These are phyloP conservation scores for Ophiostoma fasciatum DNA, from an alignment of 2,329 filamentous ascomycete species.

Conservation along the genomic window DNA sequence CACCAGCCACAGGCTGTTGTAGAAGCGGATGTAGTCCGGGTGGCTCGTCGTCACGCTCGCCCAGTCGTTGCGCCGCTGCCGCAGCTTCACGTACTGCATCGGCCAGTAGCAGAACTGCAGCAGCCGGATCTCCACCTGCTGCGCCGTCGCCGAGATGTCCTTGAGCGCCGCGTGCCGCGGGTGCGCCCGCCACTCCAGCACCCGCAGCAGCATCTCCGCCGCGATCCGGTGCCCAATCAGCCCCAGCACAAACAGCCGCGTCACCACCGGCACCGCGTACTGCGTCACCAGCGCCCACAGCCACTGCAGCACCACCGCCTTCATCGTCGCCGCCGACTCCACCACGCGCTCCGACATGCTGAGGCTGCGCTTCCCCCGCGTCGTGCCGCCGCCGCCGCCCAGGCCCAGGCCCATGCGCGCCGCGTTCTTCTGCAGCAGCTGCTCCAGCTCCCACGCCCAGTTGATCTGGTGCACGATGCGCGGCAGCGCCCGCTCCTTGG, in stretches of 20 bases:
- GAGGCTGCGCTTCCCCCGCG: conserved; percentile 65
- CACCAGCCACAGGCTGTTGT: conserved; percentile 96
- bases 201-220: conserved; percentile 61
- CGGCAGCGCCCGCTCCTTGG: conserved; percentile 67
- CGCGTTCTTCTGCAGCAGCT: conserved; percentile 77
- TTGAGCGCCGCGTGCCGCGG: conserved; percentile 76
- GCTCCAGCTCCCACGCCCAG: conserved; percentile 81
- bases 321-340: conserved; percentile 77
- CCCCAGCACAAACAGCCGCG: conserved; percentile 57
- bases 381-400: too few species aligned
- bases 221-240: conserved; percentile 67
- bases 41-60: conserved; percentile 90
- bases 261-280: conserved; percentile 67
- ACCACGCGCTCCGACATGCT: conserved; percentile 92
- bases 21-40: conserved; percentile 96
- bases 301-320: conserved; percentile 55
- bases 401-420: too few species aligned
- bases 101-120: conserved; percentile 99
- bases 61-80: conserved; percentile 85
- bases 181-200: conserved; percentile 74
- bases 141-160: conserved; percentile 89
- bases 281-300: conserved; percentile 56
- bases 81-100: conserved; percentile 82
- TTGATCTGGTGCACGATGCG: conserved; percentile 89
- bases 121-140: conserved; percentile 91